Percentiles rank a stretch among this genome's conserved stretches.
Evolutionary conservation across 805 yeast genomes (phyloP).

Genomic region (Saturnispora mendoncae): DNA sequence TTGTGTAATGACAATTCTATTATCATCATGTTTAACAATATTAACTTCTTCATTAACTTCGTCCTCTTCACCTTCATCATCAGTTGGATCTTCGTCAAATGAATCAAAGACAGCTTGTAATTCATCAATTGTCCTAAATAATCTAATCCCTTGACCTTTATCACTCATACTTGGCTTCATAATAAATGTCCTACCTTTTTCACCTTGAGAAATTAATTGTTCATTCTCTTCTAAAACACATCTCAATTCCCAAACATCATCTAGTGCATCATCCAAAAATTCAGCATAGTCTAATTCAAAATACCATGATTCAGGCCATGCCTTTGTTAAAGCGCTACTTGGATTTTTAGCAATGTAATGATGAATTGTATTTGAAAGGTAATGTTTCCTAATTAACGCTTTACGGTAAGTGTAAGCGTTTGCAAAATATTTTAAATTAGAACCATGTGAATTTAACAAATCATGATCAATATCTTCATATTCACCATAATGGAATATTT

Average conservation of each 20-base stretch:
- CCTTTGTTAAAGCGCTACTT: conserved; percentile 42
- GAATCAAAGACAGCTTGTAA: conserved; percentile 76
- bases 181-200: conserved; percentile 50
- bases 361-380: conserved; percentile 74
- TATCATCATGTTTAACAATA: conserved; percentile 40
- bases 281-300: conserved; percentile 94
- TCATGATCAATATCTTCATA: conserved; percentile 86
- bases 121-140: conserved; percentile 71
- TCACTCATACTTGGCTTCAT: conserved; percentile 96
- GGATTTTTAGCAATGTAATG: conserved; percentile 71
- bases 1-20: conserved; percentile 76
- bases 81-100: conserved; percentile 67
- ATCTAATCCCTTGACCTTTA: conserved; percentile 88
- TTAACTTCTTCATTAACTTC: conserved; percentile 36
- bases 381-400: conserved; percentile 86
- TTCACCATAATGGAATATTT: conserved; percentile 71
- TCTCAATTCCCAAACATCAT: conserved; percentile 83
- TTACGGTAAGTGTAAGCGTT: conserved; percentile 85
- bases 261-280: conserved; percentile 86
- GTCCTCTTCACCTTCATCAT: conserved; percentile 46
- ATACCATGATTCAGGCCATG: conserved; percentile 69
- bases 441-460: conserved; percentile 28
- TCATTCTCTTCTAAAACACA: conserved; percentile 58
- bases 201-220: conserved; percentile 23
- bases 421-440: conserved; percentile 43